Evolutionary conservation across 2,329 filamentous ascomycete species (phyloP).

Genomic region (Diplodia sapinea): DNA sequence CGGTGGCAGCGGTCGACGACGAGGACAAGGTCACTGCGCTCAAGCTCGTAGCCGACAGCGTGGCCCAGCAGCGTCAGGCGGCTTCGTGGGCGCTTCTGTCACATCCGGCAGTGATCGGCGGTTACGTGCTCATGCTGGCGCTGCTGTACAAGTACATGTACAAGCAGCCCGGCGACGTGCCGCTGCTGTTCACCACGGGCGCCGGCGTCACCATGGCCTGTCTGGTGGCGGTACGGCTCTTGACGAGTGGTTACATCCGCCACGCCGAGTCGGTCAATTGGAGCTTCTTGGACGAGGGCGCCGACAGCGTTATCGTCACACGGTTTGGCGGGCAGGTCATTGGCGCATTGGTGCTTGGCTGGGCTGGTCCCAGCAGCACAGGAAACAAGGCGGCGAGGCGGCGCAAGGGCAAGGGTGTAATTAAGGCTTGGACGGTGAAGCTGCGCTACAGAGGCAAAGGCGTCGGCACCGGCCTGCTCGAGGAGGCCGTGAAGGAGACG

Average conservation of each 20-base stretch:
- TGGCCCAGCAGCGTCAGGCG: slow-evolving; percentile 79
- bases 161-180: slow-evolving; percentile 55
- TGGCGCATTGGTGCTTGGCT: slow-evolving; percentile 71
- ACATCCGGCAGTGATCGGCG: slow-evolving; percentile 41
- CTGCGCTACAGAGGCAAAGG: slow-evolving; percentile 72
- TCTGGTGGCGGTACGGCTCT: slow-evolving; percentile 65
- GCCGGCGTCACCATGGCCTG: slow-evolving; percentile 68
- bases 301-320: slow-evolving; percentile 59
- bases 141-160: slow-evolving; percentile 50
- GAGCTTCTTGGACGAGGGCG: slow-evolving; percentile 64
- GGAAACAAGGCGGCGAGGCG: slow-evolving; percentile 50
- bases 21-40: slow-evolving; percentile 71
- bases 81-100: slow-evolving; percentile 64
- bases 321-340: slow-evolving; percentile 72
- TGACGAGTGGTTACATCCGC: slow-evolving; percentile 66
- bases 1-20: slow-evolving; percentile 58
- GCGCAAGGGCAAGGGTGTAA: slow-evolving; percentile 67
- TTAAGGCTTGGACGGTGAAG: slow-evolving; percentile 83
- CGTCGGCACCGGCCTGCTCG: slow-evolving; percentile 73
- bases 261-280: slow-evolving; percentile 66
- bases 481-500: slow-evolving; percentile 72
- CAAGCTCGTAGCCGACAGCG: slow-evolving; percentile 76
- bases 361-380: slow-evolving; percentile 58
- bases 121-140: slow-evolving; percentile 47
- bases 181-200: slow-evolving; percentile 62